Percentiles rank a stretch among this genome's conserved stretches.
These are phyloP conservation scores for Mesotaenium endlicherianum DNA, from an alignment of 139 green algal genomes.

Conservation along the genomic window DNA sequence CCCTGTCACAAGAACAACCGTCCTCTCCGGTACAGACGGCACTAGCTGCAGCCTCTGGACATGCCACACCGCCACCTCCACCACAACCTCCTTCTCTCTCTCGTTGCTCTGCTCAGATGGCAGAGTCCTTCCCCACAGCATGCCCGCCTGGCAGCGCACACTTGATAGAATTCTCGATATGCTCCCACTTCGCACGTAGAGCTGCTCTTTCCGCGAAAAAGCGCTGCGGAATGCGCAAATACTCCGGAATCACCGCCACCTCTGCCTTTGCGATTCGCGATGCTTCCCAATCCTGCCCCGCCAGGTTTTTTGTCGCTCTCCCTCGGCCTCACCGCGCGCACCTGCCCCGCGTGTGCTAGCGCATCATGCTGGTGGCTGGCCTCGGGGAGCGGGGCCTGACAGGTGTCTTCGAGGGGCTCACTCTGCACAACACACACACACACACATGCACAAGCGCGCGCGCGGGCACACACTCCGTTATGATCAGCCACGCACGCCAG, in stretches of 20 bases:
- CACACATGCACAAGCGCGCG: not conserved
- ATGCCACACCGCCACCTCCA: not conserved
- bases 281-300: not conserved
- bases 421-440: not conserved
- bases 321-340: too few relatives aligned
- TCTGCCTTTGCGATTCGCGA: not conserved
- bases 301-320: not conserved
- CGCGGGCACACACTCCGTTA: not conserved
- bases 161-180: too few relatives aligned
- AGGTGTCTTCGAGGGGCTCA: conserved; percentile 26
- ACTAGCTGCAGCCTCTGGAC: not conserved
- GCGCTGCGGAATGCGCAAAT: not conserved
- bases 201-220: not conserved
- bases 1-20: too few relatives aligned
- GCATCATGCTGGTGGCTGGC: not conserved
- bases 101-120: not conserved
- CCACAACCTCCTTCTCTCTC: not conserved
- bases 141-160: not conserved
- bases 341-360: too few relatives aligned
- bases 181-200: not conserved
- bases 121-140: not conserved
- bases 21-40: too few relatives aligned
- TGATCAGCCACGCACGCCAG: not conserved
- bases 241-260: not conserved
- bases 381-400: not conserved